phyloP scores from a whole-genome alignment of 352 stramenopile species.

The Phytopythium cucurbitacearum region DNA sequence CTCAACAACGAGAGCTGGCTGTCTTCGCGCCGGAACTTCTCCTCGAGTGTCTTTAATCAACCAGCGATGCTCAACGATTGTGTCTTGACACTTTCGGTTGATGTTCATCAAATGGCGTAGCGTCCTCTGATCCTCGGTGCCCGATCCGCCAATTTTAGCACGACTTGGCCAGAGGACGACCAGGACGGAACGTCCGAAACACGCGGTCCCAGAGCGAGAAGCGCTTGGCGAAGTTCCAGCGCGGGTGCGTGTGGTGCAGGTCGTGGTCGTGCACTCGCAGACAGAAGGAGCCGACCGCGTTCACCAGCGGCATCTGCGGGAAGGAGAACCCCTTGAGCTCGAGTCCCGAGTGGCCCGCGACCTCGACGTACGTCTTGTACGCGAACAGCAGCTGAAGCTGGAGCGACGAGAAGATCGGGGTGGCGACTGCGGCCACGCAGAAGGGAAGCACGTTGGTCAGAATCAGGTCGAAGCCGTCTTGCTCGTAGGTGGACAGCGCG shows the following conservation, averaged over 20 bases:
- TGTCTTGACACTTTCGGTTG: no score
- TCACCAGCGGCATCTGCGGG: slow-evolving; percentile 74
- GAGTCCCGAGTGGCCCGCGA: slow-evolving; percentile 77
- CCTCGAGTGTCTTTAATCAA: no score
- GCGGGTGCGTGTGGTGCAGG: slow-evolving; percentile 77
- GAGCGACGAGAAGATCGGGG: slow-evolving; percentile 37
- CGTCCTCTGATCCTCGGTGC: no score
- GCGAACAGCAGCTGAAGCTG: slow-evolving; percentile 77
- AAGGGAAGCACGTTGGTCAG: slow-evolving; percentile 81
- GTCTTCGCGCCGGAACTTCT: no score
- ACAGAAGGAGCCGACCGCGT: slow-evolving; percentile 39
- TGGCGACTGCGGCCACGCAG: slow-evolving; percentile 35
- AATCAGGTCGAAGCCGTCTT: slow-evolving; percentile 65
- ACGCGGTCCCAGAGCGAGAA: slow-evolving; percentile 87
- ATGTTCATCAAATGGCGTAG: no score
- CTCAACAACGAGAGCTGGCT: not conserved
- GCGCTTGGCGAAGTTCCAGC: slow-evolving; percentile 86
- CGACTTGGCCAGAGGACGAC: slow-evolving; percentile 7
- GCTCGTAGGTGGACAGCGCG: slow-evolving; percentile 80
- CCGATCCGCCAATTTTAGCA: no score
- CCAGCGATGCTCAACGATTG: no score
- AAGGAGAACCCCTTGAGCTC: slow-evolving; percentile 86
- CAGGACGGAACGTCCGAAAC: slow-evolving; percentile 70
- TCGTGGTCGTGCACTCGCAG: slow-evolving; percentile 82
- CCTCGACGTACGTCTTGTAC: slow-evolving; percentile 90